Evolutionary conservation across 1,284 basidiomycete genomes (phyloP), one percentile per base, ranked within the genome.

Genomic region (Ustilago vetiveriae): DNA sequence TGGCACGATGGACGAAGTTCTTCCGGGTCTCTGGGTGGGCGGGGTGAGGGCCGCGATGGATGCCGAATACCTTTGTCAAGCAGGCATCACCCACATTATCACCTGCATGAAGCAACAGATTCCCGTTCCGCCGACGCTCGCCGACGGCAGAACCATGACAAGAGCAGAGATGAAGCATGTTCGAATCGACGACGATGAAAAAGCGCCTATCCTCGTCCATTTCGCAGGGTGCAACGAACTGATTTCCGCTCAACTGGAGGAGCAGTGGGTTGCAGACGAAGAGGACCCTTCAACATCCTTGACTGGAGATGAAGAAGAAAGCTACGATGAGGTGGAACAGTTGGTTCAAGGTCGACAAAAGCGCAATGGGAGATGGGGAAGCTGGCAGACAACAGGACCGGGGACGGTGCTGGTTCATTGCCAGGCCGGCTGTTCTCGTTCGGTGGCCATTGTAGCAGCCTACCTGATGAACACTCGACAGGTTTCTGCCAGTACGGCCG

Each of bases 401-500:
- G 73, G 80, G 4, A 76, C 74, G 21, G 80, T 84, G 0, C 74
- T 83, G 14, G 82, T 84, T 2, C 83, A 83, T 48, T 83, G 83
- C 42, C 82, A 83, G 48, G 82, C 83, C 0, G 82, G 82, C 9
- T 74, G 82, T 13, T 79, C 80, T 9, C 69, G 83, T 4, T 82
- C 82, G 19, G 74, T 74, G 6, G 69, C 69, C 40, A 77, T 84
- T 19, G 76, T 77, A 21, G 77, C 79, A 0, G 83, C 83, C 9
- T 84, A 82, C 47, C 64, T 83, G 9, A 84, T 84, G 82, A 39
- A 55, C 17, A 76, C 79, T 10, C 64, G 79, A 0, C 67, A 49
- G 16, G 51, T 81, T 21, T 72, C 59, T n/a, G 73, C 75, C 10
- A 51, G 67, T 11, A 75, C 76, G n/a, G 83, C 83, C 0, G 48